Evolutionary conservation across 2,329 filamentous ascomycete species (phyloP), one percentile per base, ranked within the genome.

Genomic region (Nannizzia gypsea): DNA sequence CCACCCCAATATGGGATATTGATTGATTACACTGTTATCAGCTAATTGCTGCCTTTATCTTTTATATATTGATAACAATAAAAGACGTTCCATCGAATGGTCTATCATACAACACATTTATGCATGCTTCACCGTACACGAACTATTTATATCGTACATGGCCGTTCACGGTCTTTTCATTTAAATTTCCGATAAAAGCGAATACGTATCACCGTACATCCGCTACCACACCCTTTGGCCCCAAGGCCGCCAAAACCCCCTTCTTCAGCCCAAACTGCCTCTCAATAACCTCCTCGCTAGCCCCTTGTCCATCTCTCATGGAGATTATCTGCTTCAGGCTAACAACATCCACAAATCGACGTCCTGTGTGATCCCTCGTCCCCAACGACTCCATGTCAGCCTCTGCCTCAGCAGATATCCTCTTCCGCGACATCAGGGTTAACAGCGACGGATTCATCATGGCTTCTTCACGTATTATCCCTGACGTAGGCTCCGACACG

Each of bases 361-460:
- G 69, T 1, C 78, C 78, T 9, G 63, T 59, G 57, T 74, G 73
- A 34, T 66, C 67, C 8, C 64, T 65, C 58, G 74, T 70, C 17
- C 76, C 74, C 42, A 81, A 68, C 60, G 80, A 76, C 13, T 76
- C 72, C 1, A 81, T 75, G 67, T 86, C 83, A 20, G 70, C 67
- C 34, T 84, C 81, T 1, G 80, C 83, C 38, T 77, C 74, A 20
- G 76, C 75, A 24, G 77, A 72, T 48, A 84, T 72, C 31, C 73
- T 71, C 58, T 79, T 72, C 42, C 83, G 74, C 2, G 81, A 77
- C 17, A 77, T 74, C 2, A 85, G 72, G 2, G 81, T 75, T 22
- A 77, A 68, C 4, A 85, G 65, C 0, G 82, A 80, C 1, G 83
- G 82, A 62, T 85, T 85, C 17, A 68, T 72, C 54, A 64, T 61